A percentile compares a stretch with the other conserved stretches of the same genome.
Conservation (phyloP, 164 flowering plant genomes). For the Kingdonia uniflora region DNA sequence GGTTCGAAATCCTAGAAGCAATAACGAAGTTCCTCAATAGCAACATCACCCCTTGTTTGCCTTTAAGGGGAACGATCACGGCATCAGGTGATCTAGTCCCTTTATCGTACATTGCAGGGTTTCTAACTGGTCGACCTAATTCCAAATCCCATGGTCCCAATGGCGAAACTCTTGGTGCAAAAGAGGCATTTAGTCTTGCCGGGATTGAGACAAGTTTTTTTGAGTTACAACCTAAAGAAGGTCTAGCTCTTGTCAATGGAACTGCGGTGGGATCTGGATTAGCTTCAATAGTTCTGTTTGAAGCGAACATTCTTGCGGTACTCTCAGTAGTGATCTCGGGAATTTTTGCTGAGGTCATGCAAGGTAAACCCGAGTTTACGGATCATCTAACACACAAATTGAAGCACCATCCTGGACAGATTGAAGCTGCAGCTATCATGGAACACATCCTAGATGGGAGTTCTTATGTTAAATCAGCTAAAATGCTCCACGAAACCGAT, state of each 20-base stretch:
- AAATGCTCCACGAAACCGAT: slow-evolving; percentile 4
- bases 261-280: slow-evolving; percentile 18
- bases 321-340: slow-evolving; percentile 9
- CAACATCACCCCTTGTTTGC: slow-evolving; percentile 8
- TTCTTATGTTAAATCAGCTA: slow-evolving; percentile 12
- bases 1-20: slow-evolving; percentile 9
- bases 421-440: slow-evolving; percentile 22
- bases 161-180: background rate
- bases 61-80: slow-evolving; percentile 11
- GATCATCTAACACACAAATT: slow-evolving; percentile 16
- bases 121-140: slow-evolving; percentile 10
- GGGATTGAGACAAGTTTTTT: slow-evolving; percentile 7
- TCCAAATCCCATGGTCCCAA: slow-evolving; percentile 1
- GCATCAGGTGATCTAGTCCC: slow-evolving; percentile 12
- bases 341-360: slow-evolving; percentile 14
- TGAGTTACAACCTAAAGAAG: slow-evolving; percentile 16
- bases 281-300: slow-evolving; percentile 12
- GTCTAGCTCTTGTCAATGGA: slow-evolving; percentile 13
- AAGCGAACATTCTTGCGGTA: slow-evolving; percentile 12
- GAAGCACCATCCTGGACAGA: slow-evolving; percentile 22
- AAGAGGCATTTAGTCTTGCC: slow-evolving; percentile 4
- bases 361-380: slow-evolving; percentile 13
- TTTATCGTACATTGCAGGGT: slow-evolving; percentile 10
- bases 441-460: slow-evolving; percentile 11
- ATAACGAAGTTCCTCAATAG: slow-evolving; percentile 5